phyloP scores from a whole-genome alignment of 371 early-diverging fungal species.

The Rhizomucor pusillus region DNA sequence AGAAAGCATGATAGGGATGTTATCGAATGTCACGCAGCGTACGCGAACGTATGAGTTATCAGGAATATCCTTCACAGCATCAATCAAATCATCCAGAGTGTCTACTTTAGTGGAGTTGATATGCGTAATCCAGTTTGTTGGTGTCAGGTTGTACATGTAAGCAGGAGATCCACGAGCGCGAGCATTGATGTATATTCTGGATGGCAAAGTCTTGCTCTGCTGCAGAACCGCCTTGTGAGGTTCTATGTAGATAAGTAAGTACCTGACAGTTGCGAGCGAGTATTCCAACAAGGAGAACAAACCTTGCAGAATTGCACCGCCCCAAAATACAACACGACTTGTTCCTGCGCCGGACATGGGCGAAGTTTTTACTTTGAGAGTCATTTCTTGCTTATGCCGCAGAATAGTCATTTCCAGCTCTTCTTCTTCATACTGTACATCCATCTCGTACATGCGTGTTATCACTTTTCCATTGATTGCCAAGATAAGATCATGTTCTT shows the following conservation, averaged over 20 bases:
- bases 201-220: constrained; percentile 72
- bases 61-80: constrained; percentile 60
- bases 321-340: constrained; percentile 73
- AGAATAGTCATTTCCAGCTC: constrained; percentile 60
- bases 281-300: constrained; percentile 1
- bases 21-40: constrained; percentile 78
- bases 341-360: constrained; percentile 68
- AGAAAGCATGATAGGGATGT: constrained; percentile 74
- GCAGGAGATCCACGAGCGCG: constrained; percentile 78
- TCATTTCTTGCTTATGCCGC: constrained; percentile 68
- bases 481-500: constrained; percentile 77
- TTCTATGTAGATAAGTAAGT: constrained; percentile 31
- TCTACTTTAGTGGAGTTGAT: constrained; percentile 63
- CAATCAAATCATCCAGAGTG: constrained; percentile 61
- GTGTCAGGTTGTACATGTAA: constrained; percentile 77
- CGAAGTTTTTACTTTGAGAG: constrained; percentile 57
- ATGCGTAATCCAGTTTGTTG: constrained; percentile 82
- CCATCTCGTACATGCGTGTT: constrained; percentile 71
- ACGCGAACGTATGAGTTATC: constrained; percentile 83
- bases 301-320: constrained; percentile 65
- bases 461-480: constrained; percentile 68
- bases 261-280: not conserved
- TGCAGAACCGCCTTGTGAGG: constrained; percentile 85
- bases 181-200: constrained; percentile 72
- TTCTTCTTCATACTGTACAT: constrained; percentile 56